A percentile compares a stretch with the other conserved stretches of the same genome.
These are phyloP conservation scores for Podosphaera xanthii DNA, from an alignment of 2,329 filamentous ascomycete species.

Conservation along the genomic window DNA sequence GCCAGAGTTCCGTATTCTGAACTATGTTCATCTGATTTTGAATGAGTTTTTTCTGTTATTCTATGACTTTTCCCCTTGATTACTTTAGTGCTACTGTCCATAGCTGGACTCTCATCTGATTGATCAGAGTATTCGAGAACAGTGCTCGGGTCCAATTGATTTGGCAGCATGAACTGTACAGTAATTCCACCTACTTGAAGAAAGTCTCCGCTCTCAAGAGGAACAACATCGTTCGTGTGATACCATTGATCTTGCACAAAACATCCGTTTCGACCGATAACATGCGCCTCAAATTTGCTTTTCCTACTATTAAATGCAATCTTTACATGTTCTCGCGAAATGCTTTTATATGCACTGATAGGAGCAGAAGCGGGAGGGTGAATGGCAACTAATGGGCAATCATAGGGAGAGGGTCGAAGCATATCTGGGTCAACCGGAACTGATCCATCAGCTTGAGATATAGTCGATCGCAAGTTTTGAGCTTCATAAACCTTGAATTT, in stretches of 20 bases:
- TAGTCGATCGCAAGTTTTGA: slow-evolving; percentile 1
- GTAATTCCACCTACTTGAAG: slow-evolving; percentile 50
- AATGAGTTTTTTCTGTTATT: slow-evolving; percentile 38
- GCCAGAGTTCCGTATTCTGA: no score
- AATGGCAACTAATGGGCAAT: slow-evolving; percentile 45
- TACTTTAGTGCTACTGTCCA: slow-evolving; percentile 28
- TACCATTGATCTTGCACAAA: slow-evolving; percentile 40
- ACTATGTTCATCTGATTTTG: slow-evolving; percentile 1
- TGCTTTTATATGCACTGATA: slow-evolving; percentile 42
- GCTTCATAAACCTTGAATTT: background rate
- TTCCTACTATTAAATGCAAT: slow-evolving; percentile 44
- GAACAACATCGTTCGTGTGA: slow-evolving; percentile 27
- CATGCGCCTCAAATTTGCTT: slow-evolving; percentile 38
- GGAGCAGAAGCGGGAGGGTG: slow-evolving; percentile 39
- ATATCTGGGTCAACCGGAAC: slow-evolving; percentile 12
- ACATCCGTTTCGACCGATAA: slow-evolving; percentile 40
- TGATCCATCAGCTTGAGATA: slow-evolving; percentile 6
- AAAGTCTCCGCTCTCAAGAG: slow-evolving; percentile 38
- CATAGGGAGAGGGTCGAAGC: slow-evolving; percentile 35
- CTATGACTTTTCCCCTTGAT: slow-evolving; percentile 53
- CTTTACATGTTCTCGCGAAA: slow-evolving; percentile 51
- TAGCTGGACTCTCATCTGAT: slow-evolving; percentile 26
- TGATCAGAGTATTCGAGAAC: slow-evolving; percentile 25
- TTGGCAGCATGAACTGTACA: slow-evolving; percentile 46
- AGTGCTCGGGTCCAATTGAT: slow-evolving; percentile 23